Base-by-base conservation (phyloP, 1,284 basidiomycete genomes). In the Exobasidium cylindrosporum region DNA sequence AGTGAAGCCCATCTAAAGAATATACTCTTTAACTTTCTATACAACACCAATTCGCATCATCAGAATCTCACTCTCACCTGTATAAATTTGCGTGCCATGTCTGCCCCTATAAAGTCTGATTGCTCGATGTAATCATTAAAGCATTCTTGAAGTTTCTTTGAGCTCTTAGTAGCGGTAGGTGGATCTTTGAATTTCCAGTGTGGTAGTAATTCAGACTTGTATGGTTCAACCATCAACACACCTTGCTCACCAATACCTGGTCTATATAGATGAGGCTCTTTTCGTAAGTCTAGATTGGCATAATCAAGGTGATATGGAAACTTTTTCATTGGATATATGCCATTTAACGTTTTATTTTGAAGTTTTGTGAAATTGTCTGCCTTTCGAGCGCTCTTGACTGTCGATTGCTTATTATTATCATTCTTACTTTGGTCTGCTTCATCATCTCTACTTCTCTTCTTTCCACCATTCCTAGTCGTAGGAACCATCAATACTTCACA, bases 201-300 rank as follows among this genome's bases (percentile, higher is more conserved):
- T 0, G 68, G 68, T 1, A 67, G 32, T 4, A 68, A 40, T 52
- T 70, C 66, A 46, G 66, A 59, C 43, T 70, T 70, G 61, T 70
- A 70, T 23, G 68, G 68, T 23, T 68, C 58, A 1, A 68, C 66
- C 57, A 60, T 60, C 21, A 70, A 57, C 14, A 70, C 68, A 11
- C 68, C 68, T 45, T 70, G 68, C 30, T 70, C 68, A 43, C 68
- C 68, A 4, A 63, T 44, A 45, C 68, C 68, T 0, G 66, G 65
- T 24, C 68, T 61, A 59, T 70, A 70, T 28, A 70, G 64, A 55
- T 57, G 54, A 1, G 65, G 68, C 13, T 61, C 40, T 10, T 63
- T 60, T 35, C 63, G 68, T 2, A 67, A 60, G 24, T 55, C 43
- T 7, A 69, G 59, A 0, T 14, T 24, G 1, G 46, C 3, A 46